Evolutionary conservation across 495 filamentous ascomycete species (phyloP).

Genomic region (Daldinia caldariorum): DNA sequence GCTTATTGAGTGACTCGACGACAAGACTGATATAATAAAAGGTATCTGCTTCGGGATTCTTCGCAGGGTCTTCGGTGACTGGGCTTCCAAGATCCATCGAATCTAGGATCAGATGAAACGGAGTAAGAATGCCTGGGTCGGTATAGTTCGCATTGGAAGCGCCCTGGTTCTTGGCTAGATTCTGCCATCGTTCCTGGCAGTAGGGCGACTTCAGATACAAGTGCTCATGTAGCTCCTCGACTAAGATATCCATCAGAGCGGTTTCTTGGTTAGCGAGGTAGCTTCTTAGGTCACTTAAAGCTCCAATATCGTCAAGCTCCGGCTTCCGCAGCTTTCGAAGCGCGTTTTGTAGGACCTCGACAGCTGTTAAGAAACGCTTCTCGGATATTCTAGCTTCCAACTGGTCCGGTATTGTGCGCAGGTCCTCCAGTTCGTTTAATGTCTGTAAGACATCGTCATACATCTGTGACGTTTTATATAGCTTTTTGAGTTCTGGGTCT

Average conservation of each 20-base stretch:
- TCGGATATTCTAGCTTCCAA: slow-evolving; percentile 94
- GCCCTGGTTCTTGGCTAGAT: slow-evolving; percentile 64
- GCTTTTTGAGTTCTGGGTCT: slow-evolving; percentile 89
- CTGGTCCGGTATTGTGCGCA: slow-evolving; percentile 90
- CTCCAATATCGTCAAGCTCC: slow-evolving; percentile 91
- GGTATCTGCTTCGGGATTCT: slow-evolving; percentile 93
- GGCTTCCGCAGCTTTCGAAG: slow-evolving; percentile 82
- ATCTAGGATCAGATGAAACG: slow-evolving; percentile 82
- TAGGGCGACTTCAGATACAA: slow-evolving; percentile 97
- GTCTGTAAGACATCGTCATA: slow-evolving; percentile 92
- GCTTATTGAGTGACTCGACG: slow-evolving; percentile 86
- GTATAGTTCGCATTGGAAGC: slow-evolving; percentile 55
- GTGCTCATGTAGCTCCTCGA: slow-evolving; percentile 97
- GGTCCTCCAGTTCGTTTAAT: slow-evolving; percentile 83
- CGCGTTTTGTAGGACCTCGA: slow-evolving; percentile 89
- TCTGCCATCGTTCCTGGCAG: slow-evolving; percentile 93
- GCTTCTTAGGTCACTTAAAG: slow-evolving; percentile 81
- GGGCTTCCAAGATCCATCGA: slow-evolving; percentile 72
- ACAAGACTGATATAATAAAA: slow-evolving; percentile 91
- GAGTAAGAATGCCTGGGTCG: slow-evolving; percentile 57
- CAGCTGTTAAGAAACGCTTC: slow-evolving; percentile 91
- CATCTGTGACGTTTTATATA: slow-evolving; percentile 84
- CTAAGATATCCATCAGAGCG: slow-evolving; percentile 88
- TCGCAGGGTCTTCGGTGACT: slow-evolving; percentile 85
- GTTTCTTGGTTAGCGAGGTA: slow-evolving; percentile 94